Conservation (phyloP, 1,284 basidiomycete species). For the Sutorius eximius region DNA sequence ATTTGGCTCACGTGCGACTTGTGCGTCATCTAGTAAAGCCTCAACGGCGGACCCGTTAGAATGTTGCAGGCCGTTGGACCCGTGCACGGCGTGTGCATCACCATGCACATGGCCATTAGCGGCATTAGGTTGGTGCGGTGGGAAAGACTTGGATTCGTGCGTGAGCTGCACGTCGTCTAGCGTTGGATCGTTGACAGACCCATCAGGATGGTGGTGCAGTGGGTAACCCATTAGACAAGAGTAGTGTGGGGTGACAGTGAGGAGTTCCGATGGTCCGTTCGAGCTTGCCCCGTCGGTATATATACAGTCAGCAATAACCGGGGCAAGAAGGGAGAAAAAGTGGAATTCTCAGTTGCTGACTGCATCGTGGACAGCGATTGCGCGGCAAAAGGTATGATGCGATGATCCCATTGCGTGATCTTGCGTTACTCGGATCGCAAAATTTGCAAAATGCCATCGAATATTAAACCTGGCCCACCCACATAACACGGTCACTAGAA, state of each 20-base stretch:
- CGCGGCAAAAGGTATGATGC: constrained; percentile 15
- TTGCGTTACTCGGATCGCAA: constrained; percentile 17
- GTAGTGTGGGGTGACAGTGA: not conserved
- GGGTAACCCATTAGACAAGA: constrained; percentile 35
- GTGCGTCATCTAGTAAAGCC: too few species aligned
- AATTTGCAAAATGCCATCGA: constrained; percentile 11
- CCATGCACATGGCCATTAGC: not conserved
- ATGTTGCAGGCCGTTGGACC: constrained; percentile 7
- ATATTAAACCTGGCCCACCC: not conserved
- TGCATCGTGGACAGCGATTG: constrained; percentile 3
- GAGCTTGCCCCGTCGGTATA: constrained; percentile 6
- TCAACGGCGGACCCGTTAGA: too few species aligned
- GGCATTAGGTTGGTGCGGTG: constrained; percentile 32
- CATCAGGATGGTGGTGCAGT: constrained; percentile 33
- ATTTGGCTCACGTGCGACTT: constrained; percentile 7
- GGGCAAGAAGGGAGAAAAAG: not conserved
- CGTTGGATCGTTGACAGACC: constrained; percentile 3
- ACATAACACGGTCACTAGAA: not conserved
- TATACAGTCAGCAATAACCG: not conserved
- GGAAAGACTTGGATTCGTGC: constrained; percentile 25
- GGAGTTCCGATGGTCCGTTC: not conserved
- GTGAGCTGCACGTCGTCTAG: not conserved
- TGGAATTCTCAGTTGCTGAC: not conserved
- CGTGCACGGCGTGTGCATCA: not conserved
- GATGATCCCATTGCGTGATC: constrained; percentile 35